Evolutionary conservation across 2,329 filamentous ascomycete genomes (phyloP), one percentile per base, ranked within the genome.

Genomic region (Elsinoe batatas): DNA sequence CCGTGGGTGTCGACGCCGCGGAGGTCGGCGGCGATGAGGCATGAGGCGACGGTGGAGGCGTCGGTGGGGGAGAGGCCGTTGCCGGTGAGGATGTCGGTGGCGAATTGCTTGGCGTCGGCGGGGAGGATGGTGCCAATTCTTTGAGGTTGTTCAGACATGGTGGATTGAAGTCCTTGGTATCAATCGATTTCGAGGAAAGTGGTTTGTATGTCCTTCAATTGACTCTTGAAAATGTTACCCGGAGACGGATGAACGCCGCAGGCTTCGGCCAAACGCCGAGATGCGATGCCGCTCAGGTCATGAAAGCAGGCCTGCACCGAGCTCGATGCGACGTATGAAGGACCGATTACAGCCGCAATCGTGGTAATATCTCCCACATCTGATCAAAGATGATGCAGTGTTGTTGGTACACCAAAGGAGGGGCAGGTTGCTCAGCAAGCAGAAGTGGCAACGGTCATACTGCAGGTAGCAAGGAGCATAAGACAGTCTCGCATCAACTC

Each of bases 1-100:
- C 83, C 87, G 65, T 90, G 86, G 0, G 84, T 87, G 64, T 90
- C 86, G 15, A 90, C 82, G 37, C 85, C 87, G 32, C 86, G 82
- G 0, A 90, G 77, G 62, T 91, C 87, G 11, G 87, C 86, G 32
- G 80, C 79, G 1, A 90, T 76, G 1, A 91, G 79, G 57, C 82
- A 85, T 55, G 72, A 70, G 10, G 85, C 81, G 13, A 88, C 71
- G 17, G 80, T 80, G 8, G 70, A 59, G 20, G 86, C 84, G 59
- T 86, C 78, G 2, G 73, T 64, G 0, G 68, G 57, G 0, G 80
- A 69, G 0, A 86, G 81, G 2, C 79, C 78, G 62, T 87, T 81
- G 13, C 74, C 81, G 56, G 68, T 64, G 26, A 87, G 76, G 12
- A 87, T 69, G 6, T 71, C 69, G 60, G 76, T 68, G 10, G 80